phyloP scores from a whole-genome alignment of 2,329 filamentous ascomycete species.

The Hirsutella rhossiliensis region DNA sequence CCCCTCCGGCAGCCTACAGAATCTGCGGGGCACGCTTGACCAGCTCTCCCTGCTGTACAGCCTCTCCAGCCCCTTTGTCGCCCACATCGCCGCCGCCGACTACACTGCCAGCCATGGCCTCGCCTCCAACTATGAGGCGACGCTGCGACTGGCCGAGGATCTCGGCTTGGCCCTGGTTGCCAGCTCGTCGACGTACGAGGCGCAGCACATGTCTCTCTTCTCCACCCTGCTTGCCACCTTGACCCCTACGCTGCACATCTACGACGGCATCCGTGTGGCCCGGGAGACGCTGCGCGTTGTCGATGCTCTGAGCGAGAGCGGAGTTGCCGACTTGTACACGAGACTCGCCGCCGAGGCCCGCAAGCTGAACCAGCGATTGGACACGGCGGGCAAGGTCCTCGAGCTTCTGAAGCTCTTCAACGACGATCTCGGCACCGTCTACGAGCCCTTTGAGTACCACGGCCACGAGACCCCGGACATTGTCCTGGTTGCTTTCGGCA shows the following conservation, averaged over 20 bases:
- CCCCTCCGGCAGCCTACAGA: constrained; percentile 68
- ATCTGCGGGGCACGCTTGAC: constrained; percentile 74
- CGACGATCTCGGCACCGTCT: constrained; percentile 83
- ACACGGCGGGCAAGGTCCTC: constrained; percentile 59
- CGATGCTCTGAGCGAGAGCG: constrained; percentile 63
- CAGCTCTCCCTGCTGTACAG: constrained; percentile 86
- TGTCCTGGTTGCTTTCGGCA: constrained; percentile 87
- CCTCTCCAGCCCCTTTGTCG: constrained; percentile 84
- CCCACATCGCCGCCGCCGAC: constrained; percentile 84
- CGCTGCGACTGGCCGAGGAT: constrained; percentile 75
- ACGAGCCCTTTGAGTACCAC: constrained; percentile 86
- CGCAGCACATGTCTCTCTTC: constrained; percentile 91
- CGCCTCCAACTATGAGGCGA: constrained; percentile 75
- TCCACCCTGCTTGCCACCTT: constrained; percentile 69
- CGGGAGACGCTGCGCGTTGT: constrained; percentile 73
- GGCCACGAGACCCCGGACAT: constrained; percentile 70
- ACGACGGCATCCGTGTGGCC: constrained; percentile 74
- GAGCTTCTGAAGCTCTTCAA: constrained; percentile 68
- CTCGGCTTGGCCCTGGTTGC: constrained; percentile 77
- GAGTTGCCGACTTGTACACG: constrained; percentile 57
- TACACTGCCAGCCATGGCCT: constrained; percentile 60
- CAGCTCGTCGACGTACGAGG: constrained; percentile 78
- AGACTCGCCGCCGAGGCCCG: constrained; percentile 50
- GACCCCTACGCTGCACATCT: constrained; percentile 75
- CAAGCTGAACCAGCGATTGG: constrained; percentile 56